Evolutionary conservation across 331 rosid species (phyloP).

Genomic region (Spiraea crenata): DNA sequence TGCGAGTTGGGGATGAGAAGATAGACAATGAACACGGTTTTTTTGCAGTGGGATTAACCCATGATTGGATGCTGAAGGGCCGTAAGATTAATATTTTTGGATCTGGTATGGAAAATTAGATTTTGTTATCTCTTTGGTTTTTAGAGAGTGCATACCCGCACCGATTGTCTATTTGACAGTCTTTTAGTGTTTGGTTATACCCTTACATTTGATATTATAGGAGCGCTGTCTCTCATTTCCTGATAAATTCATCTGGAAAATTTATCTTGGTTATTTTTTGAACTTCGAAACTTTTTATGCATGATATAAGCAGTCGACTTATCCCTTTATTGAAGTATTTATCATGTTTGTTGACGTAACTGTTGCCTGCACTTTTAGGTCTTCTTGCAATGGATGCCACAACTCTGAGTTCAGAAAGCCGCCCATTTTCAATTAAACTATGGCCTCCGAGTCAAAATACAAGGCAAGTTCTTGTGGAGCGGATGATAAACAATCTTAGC

Average conservation of each 20-base stretch:
- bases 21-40: not conserved
- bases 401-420: constrained; percentile 44
- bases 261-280: not conserved
- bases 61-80: not conserved
- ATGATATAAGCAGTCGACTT: not conserved
- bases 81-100: not conserved
- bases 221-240: not conserved
- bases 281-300: not conserved
- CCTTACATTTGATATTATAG: not conserved
- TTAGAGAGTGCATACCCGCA: not conserved
- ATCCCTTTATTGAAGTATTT: not conserved
- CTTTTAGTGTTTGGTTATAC: not conserved
- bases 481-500: constrained; percentile 75
- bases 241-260: not conserved
- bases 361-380: constrained; percentile 16
- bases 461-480: constrained; percentile 71
- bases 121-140: not conserved
- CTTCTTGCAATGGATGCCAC: constrained; percentile 46
- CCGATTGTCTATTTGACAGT: not conserved
- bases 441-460: constrained; percentile 96
- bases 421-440: constrained; percentile 72
- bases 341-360: not conserved
- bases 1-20: not conserved
- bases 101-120: not conserved
- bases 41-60: not conserved